Base-by-base conservation (phyloP, 352 stramenopile genomes). In the Pythium apleroticum region DNA sequence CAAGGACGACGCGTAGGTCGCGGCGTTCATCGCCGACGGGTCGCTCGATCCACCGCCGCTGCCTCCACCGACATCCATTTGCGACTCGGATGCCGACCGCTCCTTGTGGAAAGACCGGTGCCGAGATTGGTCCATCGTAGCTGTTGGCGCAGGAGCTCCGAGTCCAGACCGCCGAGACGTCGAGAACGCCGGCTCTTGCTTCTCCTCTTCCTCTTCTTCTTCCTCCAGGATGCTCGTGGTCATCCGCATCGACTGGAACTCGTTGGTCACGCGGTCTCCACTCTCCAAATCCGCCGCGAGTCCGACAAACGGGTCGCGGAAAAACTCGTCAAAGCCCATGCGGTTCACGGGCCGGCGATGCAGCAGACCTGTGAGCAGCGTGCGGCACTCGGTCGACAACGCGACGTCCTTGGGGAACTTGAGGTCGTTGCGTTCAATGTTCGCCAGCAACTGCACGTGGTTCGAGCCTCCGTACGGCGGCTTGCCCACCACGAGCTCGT, bases 401-500 rank as follows among this genome's bases (percentile, higher is more conserved):
- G 80, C 68, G 14, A 97, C 69, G 39, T 93, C 85, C 15, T 78
- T 67, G 12, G 95, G 93, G 28, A 98, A 89, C 30, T 85, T 77
- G 25, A 98, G 77, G 15, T 90, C 85, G 61, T 96, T 93, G 19
- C 83, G 78, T 72, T 98, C 84, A 64, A 98, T 98, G 69, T 98
- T 98, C 45, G 86, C 81, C 19, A 98, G 70, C 33, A 98, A 74
- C 66, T 98, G 91, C 39, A 98, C 90, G 69, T 98, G 95, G 78
- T 98, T 98, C 24, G 95, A 86, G 52, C 94, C 96, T 31, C 94
- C 84, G 69, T 98, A 99, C 3, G 96, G 96, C 19, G 95, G 93
- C n/a, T 84, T 78, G 37, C 95, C 95, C 1, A 91, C 83, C 64
- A 98, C 81, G 89, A 98, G 98, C 80, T 99, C 96, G 72, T 97